Evolutionary conservation across 2,329 filamentous ascomycete genomes (phyloP), one percentile per base, ranked within the genome.

Genomic region (Phaeophleospora eucalypticola): DNA sequence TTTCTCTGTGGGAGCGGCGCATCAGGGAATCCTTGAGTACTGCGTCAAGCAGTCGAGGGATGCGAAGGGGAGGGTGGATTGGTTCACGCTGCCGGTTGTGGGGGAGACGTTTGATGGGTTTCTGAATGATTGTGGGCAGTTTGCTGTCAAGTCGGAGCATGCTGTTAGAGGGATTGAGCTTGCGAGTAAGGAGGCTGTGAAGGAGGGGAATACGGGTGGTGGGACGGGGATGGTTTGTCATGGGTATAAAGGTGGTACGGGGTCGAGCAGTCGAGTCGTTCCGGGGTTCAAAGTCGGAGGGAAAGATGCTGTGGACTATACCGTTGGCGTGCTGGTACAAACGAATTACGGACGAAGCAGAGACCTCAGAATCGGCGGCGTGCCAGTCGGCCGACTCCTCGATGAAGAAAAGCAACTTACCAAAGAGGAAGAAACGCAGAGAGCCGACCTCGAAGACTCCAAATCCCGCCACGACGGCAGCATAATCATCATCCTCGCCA

Each of bases 401-500:
- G 41, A 19, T 9, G 34, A 36, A 19, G 41, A 35, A 32, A 4
- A 35, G 33, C n/a, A 35, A 14, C 14, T 16, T 7, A 19, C 4
- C 4, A 6, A 18, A n/a, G 4, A 6, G 6, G 18, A 12, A 18
- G 36, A 6, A 17, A 18, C 14, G 16, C 36, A 19, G n/a, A 39
- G n/a, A 18, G 36, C 14, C n/a, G 4, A 7, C 8, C 8, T 36
- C 14, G 29, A 33, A 7, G 4, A 18, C 10, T n/a, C 20, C 16
- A 27, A 43, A 20, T 10, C 27, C 2, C 20, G 18, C 17, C 20
- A 35, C 14, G 41, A 35, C 34, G 41, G 41, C 27, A 35, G 27
- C 34, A 43, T 43, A 27, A 36, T 43, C 41, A 33, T 43, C 34
- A 17, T 34, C 15, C 14, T 43, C 29, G 41, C 41, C 7, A 43